Evolutionary conservation across 371 early-diverging fungal genomes (phyloP).

Genomic region (Chytridium lagenaria): DNA sequence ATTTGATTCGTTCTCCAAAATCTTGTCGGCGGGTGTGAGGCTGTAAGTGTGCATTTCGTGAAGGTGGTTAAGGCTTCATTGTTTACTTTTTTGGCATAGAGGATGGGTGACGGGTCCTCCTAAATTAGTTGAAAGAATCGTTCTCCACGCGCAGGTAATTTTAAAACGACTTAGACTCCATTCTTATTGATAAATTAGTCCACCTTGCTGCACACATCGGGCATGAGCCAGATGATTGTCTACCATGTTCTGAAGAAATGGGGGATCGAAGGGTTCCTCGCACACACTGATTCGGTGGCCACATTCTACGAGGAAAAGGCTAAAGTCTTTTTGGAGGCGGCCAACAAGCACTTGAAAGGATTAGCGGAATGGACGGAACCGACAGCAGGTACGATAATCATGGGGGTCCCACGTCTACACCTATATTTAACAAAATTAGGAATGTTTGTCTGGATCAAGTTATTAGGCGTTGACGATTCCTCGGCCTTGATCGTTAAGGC

Average conservation of each 20-base stretch:
- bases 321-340: constrained; percentile 63
- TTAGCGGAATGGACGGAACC: constrained; percentile 74
- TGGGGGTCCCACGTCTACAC: no score
- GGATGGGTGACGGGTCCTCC: constrained; percentile 68
- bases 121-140: constrained; percentile 69
- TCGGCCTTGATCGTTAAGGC: constrained; percentile 66
- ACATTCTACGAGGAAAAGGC: constrained; percentile 67
- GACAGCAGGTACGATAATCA: constrained; percentile 55
- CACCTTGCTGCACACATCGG: constrained; percentile 78
- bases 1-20: constrained; percentile 83
- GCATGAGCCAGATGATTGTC: constrained; percentile 70
- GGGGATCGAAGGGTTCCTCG: constrained; percentile 71
- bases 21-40: constrained; percentile 78
- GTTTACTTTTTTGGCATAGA: neutral
- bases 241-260: constrained; percentile 67
- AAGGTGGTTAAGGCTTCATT: neutral
- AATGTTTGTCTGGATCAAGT: constrained; percentile 86
- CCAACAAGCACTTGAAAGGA: constrained; percentile 64
- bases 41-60: constrained; percentile 25
- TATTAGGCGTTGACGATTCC: constrained; percentile 68
- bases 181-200: constrained; percentile 36
- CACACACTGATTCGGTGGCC: constrained; percentile 66
- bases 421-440: no score
- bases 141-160: constrained; percentile 65
- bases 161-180: neutral